These are phyloP conservation scores for Wickerhamomyces sp. DNA, from an alignment of 1,139 yeast genomes.

Conservation along the genomic window DNA sequence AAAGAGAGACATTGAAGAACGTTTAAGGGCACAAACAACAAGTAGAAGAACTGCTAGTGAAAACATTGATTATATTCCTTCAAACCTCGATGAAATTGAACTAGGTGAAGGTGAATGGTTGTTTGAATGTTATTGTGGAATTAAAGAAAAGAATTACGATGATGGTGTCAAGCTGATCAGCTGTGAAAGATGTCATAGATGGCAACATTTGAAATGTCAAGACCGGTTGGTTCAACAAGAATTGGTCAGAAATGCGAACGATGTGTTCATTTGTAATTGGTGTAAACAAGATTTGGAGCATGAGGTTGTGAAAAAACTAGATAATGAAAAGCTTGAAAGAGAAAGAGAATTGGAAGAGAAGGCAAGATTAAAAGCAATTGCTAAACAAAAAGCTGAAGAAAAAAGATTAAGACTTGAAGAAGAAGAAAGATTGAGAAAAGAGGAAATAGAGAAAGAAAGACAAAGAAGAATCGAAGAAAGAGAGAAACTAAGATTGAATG, in stretches of 20 bases:
- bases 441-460: conserved; percentile 19
- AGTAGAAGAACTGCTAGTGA: conserved; percentile 15
- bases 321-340: conserved; percentile 14
- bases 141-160: conserved; percentile 34
- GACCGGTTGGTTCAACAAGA: conserved; percentile 23
- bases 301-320: conserved; percentile 17
- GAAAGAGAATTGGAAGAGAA: conserved; percentile 19
- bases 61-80: conserved; percentile 8
- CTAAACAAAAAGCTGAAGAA: conserved; percentile 15
- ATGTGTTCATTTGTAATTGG: conserved; percentile 23
- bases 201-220: conserved; percentile 38
- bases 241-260: conserved; percentile 20
- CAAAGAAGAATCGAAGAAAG: conserved; percentile 18
- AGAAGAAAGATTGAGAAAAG: conserved; percentile 19
- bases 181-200: conserved; percentile 35
- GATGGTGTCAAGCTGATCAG: conserved; percentile 32
- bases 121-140: conserved; percentile 38
- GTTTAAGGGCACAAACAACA: conserved; percentile 14
- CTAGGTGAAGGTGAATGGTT: conserved; percentile 29
- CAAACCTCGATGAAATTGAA: conserved; percentile 13
- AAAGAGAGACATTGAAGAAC: conserved; percentile 21
- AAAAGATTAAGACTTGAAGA: conserved; percentile 11
- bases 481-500: conserved; percentile 7
- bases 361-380: conserved; percentile 17
- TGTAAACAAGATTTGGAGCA: conserved; percentile 23